Evolutionary conservation across 1,284 basidiomycete species (phyloP).

Genomic region (Cystobasidiaceae sp.): DNA sequence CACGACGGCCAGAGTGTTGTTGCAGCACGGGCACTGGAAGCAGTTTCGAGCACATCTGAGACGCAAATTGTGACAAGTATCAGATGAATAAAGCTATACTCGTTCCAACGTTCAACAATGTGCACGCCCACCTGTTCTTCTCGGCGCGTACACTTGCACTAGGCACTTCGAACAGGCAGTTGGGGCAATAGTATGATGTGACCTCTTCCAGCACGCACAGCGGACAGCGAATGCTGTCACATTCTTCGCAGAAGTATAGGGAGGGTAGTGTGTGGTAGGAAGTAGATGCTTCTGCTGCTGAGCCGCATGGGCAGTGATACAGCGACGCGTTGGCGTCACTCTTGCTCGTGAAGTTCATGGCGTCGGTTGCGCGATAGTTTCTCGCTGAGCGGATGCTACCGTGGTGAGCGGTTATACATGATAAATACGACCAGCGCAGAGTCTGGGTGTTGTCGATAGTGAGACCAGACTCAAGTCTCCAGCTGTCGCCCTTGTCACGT

Average conservation of each 20-base stretch:
- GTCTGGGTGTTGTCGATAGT: too few species aligned
- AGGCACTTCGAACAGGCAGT: slow-evolving; percentile 98
- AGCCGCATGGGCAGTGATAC: slow-evolving; percentile 30
- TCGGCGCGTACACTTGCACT: slow-evolving; percentile 91
- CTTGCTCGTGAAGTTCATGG: not conserved
- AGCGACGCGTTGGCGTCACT: not conserved
- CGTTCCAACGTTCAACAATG: not conserved
- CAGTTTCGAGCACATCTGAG: slow-evolving; percentile 91
- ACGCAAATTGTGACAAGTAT: not conserved
- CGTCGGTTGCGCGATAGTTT: not conserved
- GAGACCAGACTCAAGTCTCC: too few species aligned
- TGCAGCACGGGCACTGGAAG: slow-evolving; percentile 89
- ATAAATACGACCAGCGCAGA: too few species aligned
- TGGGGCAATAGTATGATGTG: slow-evolving; percentile 94
- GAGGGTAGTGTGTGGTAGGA: slow-evolving; percentile 71
- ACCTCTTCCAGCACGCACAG: slow-evolving; percentile 87
- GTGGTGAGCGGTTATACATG: too few species aligned
- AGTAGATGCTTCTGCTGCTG: not conserved
- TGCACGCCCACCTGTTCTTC: slow-evolving; percentile 67
- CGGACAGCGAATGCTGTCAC: slow-evolving; percentile 88
- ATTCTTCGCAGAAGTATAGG: slow-evolving; percentile 98
- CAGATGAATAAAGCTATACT: not conserved
- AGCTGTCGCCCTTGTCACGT: not conserved
- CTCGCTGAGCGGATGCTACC: too few species aligned
- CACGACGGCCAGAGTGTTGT: slow-evolving; percentile 78